Percentiles rank a stretch among this genome's conserved stretches.
These are phyloP conservation scores for Kalanchoe fedtschenkoi DNA, from an alignment of 164 flowering plant genomes.

Conservation along the genomic window DNA sequence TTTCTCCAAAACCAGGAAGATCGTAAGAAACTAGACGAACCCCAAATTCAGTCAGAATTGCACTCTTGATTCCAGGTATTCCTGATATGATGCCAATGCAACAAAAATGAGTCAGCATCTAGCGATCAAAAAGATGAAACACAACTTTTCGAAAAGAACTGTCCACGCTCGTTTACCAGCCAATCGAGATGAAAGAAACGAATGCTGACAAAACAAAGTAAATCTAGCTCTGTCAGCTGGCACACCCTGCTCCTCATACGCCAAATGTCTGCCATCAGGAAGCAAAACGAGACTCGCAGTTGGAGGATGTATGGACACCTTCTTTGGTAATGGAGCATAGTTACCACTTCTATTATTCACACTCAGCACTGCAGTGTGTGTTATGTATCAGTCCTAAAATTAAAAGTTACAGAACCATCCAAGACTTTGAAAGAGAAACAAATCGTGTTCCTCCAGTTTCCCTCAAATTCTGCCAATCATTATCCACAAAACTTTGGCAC, in stretches of 20 bases:
- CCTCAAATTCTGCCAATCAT: background rate
- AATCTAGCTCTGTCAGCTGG: constrained; percentile 64
- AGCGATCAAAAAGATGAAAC: background rate
- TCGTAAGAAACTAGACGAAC: constrained; percentile 74
- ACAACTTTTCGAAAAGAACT: background rate
- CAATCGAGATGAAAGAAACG: constrained; percentile 77
- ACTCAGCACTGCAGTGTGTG: constrained; percentile 40
- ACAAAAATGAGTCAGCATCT: background rate
- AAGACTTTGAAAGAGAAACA: background rate
- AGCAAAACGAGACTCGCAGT: constrained; percentile 58
- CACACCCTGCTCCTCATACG: constrained; percentile 76
- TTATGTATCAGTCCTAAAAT: constrained; percentile 12
- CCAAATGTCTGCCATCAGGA: constrained; percentile 77
- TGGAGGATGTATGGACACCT: constrained; percentile 57
- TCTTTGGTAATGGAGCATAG: constrained; percentile 29
- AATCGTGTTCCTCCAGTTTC: background rate
- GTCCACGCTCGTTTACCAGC: constrained; percentile 36
- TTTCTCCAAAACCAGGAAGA: constrained; percentile 99
- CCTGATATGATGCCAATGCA: constrained; percentile 23
- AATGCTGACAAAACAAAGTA: constrained; percentile 57
- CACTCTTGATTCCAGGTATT: constrained; percentile 59
- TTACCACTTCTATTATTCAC: constrained; percentile 23
- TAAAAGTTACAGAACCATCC: constrained; percentile 2
- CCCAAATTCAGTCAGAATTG: constrained; percentile 71
- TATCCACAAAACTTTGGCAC: background rate